Base-by-base conservation (phyloP, 441 rosid species). In the Brassica hybrid region DNA sequence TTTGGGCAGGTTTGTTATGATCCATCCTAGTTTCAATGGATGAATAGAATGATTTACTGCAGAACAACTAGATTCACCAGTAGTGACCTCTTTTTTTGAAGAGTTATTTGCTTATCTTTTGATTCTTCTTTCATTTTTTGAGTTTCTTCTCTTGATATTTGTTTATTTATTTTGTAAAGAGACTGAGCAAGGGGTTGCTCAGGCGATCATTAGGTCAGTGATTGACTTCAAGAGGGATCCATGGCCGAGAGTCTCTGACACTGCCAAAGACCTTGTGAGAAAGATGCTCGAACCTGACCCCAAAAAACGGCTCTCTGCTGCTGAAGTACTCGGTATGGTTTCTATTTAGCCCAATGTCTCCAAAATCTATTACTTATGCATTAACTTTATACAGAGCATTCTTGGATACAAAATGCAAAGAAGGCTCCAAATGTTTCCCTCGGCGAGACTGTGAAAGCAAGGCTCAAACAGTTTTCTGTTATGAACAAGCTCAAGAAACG, bases 131-230 rank as follows among this genome's bases (percentile, higher is more conserved):
- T 5, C 41, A 36, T 7, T 7, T 36, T 36, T 8, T 36, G 10
- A 36, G 43, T 36, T 36, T 9, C 43, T 36, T 36, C 43, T 36
- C 43, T 36, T 36, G 43, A 36, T 36, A 8, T 30, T 36, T 36
- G 12, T 36, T 36, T 36, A 36, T 36, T 36, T 9, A 36, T 2
- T 36, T 36, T 8, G 43, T 52, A 69, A 89, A 95, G 99, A 95
- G 83, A 93, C 99, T 57, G 98, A 96, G 82, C 97, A 96, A 87
- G 98, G 99, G 63, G 97, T 95, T 48, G 99, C 96, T 56, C 95
- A 89, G 76, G 98, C n/a, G n/a, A n/a, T n/a, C n/a, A n/a, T n/a
- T n/a, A n/a, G n/a, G n/a, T n/a, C n/a, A n/a, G n/a, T n/a, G 97
- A 83, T 96, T 1, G 98, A 93, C 72, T 96, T 96, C 84, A 90